A percentile compares a stretch with the other conserved stretches of the same genome.
Evolutionary conservation across 2,329 filamentous ascomycete species (phyloP).

Genomic region (Beauveria sp.): DNA sequence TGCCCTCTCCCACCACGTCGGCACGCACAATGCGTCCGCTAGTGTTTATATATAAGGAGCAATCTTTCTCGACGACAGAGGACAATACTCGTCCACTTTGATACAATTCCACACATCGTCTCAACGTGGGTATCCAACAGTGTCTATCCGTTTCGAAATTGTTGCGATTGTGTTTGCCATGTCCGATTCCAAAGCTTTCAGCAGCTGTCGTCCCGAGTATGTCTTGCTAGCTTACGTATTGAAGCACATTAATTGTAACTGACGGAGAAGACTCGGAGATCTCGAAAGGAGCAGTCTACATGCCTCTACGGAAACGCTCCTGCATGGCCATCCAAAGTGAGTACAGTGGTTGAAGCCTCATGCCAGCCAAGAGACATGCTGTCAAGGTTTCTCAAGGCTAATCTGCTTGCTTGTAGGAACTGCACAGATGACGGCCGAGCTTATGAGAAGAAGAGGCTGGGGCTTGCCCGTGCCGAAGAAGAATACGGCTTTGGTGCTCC

Average conservation of each 20-base stretch:
- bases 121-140: too few species aligned
- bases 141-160: background rate
- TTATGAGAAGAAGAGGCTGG: background rate
- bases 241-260: background rate
- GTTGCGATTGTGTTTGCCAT: background rate
- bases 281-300: background rate
- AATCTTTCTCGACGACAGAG: too few species aligned
- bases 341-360: background rate
- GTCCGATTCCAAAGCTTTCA: background rate
- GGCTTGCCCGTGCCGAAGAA: slow-evolving; percentile 1
- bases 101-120: too few species aligned
- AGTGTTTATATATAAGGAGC: too few species aligned
- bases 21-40: too few species aligned
- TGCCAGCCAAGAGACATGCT: background rate
- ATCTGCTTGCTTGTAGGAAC: background rate
- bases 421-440: background rate
- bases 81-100: too few species aligned
- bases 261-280: background rate
- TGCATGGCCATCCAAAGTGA: slow-evolving; percentile 2
- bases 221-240: background rate
- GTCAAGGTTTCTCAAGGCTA: background rate
- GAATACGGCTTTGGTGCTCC: background rate
- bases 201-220: background rate
- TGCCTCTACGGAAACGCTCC: background rate
- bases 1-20: too few species aligned